A percentile compares a stretch with the other conserved stretches of the same genome.
Conservation (phyloP, 2,329 filamentous ascomycete genomes). For the Colletotrichum siamense region DNA sequence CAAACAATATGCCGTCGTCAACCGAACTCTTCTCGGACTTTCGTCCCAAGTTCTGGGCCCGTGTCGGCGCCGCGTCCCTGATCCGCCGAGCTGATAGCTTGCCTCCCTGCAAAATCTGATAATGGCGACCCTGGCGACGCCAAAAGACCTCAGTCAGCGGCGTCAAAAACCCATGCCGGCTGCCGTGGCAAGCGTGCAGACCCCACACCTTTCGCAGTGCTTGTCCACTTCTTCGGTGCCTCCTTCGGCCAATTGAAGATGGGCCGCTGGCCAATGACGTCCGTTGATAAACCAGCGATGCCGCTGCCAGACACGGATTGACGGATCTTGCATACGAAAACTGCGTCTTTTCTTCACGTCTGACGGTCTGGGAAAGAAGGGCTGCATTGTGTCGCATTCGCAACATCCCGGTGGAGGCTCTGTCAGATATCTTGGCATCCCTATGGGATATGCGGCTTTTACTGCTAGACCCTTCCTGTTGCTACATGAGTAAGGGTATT, state of each 20-base stretch:
- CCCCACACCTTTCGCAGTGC: not conserved
- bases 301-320: not conserved
- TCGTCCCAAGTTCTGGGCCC: not conserved
- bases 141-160: conserved; percentile 15
- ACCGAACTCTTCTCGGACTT: conserved; percentile 12
- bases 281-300: not conserved
- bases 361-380: not conserved
- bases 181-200: not conserved
- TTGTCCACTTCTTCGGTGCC: conserved; percentile 9
- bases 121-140: not conserved
- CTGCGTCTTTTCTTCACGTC: not conserved
- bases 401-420: not conserved
- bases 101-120: not conserved
- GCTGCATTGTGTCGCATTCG: not conserved
- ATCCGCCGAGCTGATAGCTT: conserved; percentile 8
- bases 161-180: not conserved
- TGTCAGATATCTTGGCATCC: not conserved
- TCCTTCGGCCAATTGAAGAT: conserved; percentile 3
- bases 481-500: not conserved
- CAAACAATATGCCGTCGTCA: not conserved
- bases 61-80: conserved; percentile 5
- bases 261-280: not conserved
- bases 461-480: not conserved
- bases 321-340: not conserved
- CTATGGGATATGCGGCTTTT: not conserved